phyloP scores from a whole-genome alignment of 2,329 filamentous ascomycete species.

The Fusarium sp. region DNA sequence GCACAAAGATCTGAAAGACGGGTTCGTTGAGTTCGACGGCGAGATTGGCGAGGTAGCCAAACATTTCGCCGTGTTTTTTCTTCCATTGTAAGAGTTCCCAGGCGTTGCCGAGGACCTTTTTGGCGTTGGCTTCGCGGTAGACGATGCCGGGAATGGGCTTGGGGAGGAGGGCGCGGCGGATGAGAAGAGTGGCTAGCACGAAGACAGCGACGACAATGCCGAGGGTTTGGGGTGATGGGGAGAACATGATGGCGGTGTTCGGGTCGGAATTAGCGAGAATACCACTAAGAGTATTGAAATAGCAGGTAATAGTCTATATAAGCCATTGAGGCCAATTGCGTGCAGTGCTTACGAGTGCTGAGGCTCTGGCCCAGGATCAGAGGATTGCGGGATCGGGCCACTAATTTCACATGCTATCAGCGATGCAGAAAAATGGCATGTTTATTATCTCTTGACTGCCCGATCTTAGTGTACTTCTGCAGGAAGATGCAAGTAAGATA shows the following conservation, averaged over 20 bases:
- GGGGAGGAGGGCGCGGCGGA: not conserved
- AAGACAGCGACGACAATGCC: not conserved
- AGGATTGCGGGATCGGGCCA: not conserved
- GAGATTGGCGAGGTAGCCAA: not conserved
- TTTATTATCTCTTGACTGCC: not conserved
- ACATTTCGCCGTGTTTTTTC: not conserved
- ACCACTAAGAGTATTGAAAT: not conserved
- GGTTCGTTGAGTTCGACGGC: not conserved
- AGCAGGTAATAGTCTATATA: not conserved
- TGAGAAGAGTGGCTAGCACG: not conserved
- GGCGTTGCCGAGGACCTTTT: not conserved
- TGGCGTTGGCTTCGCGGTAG: not conserved
- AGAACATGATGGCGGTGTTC: not conserved
- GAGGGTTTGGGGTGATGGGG: not conserved
- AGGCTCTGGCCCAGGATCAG: not conserved
- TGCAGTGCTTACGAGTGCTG: not conserved
- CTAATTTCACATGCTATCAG: not conserved
- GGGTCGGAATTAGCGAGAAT: not conserved
- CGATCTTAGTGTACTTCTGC: not conserved
- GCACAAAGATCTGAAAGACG: conserved; percentile 2
- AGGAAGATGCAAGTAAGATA: not conserved
- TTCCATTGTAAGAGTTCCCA: not conserved
- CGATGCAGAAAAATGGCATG: not conserved
- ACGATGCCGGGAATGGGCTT: not conserved
- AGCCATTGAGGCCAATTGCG: not conserved